These are phyloP conservation scores for Nothophaeocryptopus gaeumannii DNA, from an alignment of 2,329 filamentous ascomycete genomes.

Conservation along the genomic window DNA sequence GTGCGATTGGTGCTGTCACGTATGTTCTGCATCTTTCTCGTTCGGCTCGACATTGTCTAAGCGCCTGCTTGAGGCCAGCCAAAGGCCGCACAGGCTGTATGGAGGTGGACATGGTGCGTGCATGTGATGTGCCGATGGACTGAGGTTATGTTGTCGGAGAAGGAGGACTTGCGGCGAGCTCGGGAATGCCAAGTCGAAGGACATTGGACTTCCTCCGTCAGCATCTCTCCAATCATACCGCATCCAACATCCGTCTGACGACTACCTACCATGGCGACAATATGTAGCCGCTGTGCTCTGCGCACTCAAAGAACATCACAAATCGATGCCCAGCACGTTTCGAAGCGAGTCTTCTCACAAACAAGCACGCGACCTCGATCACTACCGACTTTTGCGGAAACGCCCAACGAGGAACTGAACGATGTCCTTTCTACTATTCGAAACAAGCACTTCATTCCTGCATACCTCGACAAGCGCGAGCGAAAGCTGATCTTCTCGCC, in stretches of 20 bases:
- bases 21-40: slow-evolving; percentile 30
- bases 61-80: slow-evolving; percentile 65
- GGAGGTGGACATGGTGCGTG: slow-evolving; percentile 54
- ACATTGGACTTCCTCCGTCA: no score
- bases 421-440: slow-evolving; percentile 41
- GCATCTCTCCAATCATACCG: no score
- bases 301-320: slow-evolving; percentile 30
- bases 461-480: slow-evolving; percentile 42
- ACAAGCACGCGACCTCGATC: slow-evolving; percentile 16
- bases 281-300: slow-evolving; percentile 35
- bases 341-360: slow-evolving; percentile 28
- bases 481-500: slow-evolving; percentile 42
- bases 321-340: slow-evolving; percentile 12
- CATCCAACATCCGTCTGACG: no score
- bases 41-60: slow-evolving; percentile 55
- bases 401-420: slow-evolving; percentile 43
- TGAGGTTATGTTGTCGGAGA: no score
- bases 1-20: slow-evolving; percentile 41
- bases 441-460: slow-evolving; percentile 45
- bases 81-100: slow-evolving; percentile 62
- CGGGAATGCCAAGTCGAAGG: no score
- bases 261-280: slow-evolving; percentile 17
- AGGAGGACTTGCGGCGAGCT: no score
- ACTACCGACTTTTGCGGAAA: slow-evolving; percentile 42
- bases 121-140: slow-evolving; percentile 4